Evolutionary conservation across 257 asterid species (phyloP).

Genomic region (Apocynum venetum): DNA sequence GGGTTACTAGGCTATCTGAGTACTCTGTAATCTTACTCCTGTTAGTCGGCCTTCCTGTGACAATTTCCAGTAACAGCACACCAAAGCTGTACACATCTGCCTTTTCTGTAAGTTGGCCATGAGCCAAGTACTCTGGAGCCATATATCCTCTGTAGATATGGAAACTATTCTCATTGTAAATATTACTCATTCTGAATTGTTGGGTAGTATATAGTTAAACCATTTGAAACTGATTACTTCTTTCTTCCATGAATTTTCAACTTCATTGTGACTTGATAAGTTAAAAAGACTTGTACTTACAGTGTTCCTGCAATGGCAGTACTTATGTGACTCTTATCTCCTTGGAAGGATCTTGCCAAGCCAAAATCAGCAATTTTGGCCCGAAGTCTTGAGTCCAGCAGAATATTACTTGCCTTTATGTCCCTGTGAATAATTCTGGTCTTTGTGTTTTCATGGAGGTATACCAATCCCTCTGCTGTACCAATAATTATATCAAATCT

Average conservation of each 20-base stretch:
- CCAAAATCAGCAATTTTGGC: slow-evolving; percentile 51
- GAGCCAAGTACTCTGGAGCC: slow-evolving; percentile 49
- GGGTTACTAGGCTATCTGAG: slow-evolving; percentile 27
- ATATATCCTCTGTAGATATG: slow-evolving; percentile 37
- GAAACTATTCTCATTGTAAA: neutral
- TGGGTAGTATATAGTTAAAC: no score
- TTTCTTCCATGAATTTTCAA: neutral
- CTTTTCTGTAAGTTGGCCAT: slow-evolving; percentile 39
- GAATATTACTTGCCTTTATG: slow-evolving; percentile 43
- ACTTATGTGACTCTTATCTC: slow-evolving; percentile 46
- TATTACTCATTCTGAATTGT: neutral
- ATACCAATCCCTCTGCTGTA: slow-evolving; percentile 39
- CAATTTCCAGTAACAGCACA: slow-evolving; percentile 35
- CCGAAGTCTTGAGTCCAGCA: slow-evolving; percentile 32
- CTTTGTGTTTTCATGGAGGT: slow-evolving; percentile 40
- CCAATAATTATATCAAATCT: slow-evolving; percentile 44
- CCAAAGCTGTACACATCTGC: slow-evolving; percentile 46
- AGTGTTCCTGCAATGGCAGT: slow-evolving; percentile 49
- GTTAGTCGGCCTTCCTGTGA: slow-evolving; percentile 32
- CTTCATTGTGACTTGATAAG: neutral
- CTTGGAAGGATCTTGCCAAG: slow-evolving; percentile 45
- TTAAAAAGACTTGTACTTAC: slow-evolving; percentile 15
- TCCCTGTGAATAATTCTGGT: slow-evolving; percentile 39
- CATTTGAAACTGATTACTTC: no score
- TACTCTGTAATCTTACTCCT: slow-evolving; percentile 26